A percentile compares a stretch with the other conserved stretches of the same genome.
These are phyloP conservation scores for Ophiostoma piceae DNA, from an alignment of 2,329 filamentous ascomycete species.

Conservation along the genomic window DNA sequence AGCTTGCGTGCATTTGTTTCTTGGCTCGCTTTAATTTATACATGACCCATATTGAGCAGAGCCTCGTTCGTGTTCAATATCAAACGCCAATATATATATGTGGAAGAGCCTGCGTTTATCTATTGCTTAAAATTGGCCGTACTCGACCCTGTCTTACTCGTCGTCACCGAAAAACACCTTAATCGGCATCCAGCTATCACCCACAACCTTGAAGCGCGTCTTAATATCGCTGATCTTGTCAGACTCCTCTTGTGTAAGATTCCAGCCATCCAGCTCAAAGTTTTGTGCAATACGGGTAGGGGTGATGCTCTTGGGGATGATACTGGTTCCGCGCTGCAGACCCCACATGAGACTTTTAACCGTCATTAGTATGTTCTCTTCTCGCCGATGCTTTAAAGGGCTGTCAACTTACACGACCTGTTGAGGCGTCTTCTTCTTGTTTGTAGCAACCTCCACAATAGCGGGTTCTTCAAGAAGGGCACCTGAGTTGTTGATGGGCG, in stretches of 20 bases:
- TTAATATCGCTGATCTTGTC: neutral
- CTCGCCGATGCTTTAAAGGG: neutral
- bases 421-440: neutral
- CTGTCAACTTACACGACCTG: neutral
- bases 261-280: neutral
- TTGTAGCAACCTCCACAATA: neutral
- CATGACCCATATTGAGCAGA: no score
- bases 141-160: neutral
- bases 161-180: neutral
- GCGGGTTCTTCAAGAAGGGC: neutral
- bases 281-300: neutral
- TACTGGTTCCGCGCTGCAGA: neutral
- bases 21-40: no score
- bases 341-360: neutral
- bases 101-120: neutral
- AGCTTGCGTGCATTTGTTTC: no score
- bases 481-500: slow-evolving; percentile 2
- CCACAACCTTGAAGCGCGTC: neutral
- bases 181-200: slow-evolving; percentile 8
- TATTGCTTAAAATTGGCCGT: neutral
- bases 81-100: neutral
- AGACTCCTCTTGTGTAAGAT: neutral
- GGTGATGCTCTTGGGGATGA: neutral
- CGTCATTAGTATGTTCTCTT: neutral
- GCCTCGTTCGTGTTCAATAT: no score